Conservation (phyloP, 2,329 filamentous ascomycete genomes). For the Neonectria hederae region DNA sequence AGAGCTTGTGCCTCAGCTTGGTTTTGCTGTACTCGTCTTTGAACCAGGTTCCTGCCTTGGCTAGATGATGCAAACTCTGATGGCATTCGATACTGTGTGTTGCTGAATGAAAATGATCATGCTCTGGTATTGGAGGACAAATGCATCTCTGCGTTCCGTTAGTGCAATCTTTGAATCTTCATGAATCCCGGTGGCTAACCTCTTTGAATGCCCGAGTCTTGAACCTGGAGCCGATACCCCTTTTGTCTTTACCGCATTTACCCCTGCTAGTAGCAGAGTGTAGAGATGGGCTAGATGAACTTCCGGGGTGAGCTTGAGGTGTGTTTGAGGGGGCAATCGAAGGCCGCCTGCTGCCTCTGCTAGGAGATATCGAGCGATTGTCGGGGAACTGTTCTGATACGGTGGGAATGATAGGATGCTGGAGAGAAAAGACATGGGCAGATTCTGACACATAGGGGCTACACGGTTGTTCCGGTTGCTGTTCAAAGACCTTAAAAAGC, state of each 20-base stretch:
- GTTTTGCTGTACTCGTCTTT: constrained; percentile 45
- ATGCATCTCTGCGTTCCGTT: constrained; percentile 17
- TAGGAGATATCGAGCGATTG: constrained; percentile 14
- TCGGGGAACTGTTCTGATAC: constrained; percentile 23
- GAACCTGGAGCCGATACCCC: constrained; percentile 37
- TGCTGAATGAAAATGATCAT: constrained; percentile 12
- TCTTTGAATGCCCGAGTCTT: constrained; percentile 26
- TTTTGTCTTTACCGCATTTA: constrained; percentile 37
- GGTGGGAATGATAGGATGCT: constrained; percentile 42
- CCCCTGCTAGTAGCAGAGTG: constrained; percentile 6
- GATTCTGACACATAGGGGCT: constrained; percentile 60
- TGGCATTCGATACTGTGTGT: constrained; percentile 29
- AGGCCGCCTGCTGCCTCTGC: background rate
- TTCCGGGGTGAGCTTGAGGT: background rate
- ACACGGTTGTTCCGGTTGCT: constrained; percentile 33
- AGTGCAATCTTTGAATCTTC: background rate
- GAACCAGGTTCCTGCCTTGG: constrained; percentile 41
- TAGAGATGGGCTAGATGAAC: constrained; percentile 1
- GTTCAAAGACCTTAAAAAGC: constrained; percentile 24
- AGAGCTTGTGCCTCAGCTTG: constrained; percentile 49
- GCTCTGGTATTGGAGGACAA: constrained; percentile 32
- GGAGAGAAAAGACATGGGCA: constrained; percentile 59
- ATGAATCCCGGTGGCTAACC: background rate
- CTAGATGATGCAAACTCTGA: constrained; percentile 30
- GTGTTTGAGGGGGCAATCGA: background rate